Evolutionary conservation across 768 basidiomycete species (phyloP), one percentile per base, ranked within the genome.

Genomic region (Pilatotrama ljubarskyi): DNA sequence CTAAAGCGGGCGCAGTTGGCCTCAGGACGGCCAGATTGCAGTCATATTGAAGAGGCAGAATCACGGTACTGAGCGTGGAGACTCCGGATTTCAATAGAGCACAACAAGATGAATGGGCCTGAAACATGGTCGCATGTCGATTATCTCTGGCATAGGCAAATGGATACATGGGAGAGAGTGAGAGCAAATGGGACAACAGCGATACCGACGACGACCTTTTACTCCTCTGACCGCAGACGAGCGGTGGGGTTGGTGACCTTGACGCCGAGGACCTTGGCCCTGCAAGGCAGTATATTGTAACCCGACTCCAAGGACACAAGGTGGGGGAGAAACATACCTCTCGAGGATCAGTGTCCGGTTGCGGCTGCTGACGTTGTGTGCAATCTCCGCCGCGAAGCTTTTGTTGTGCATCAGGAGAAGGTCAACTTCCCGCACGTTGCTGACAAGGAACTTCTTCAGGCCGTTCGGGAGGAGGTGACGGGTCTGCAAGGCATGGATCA

Each of bases 351-450:
- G 78, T 55, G 87, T 87, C 68, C 97, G 91, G 84, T 98, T 98
- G 74, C 93, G 89, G 82, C 91, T 91, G 80, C 89, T 92, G 65
- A 99, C 95, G 67, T 86, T 88, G 83, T 97, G 95, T 52, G 97
- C 97, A 69, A 99, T 94, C 75, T 96, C 93, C 54, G 95, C 97
- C 49, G 95, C 88, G 73, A 90, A 98, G 70, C 80, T 88, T 82
- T 93, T 93, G 86, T 93, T 95, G 85, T 98, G 95, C 94, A 98
- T 95, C 52, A 98, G 82, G 64, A 98, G 88, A 68, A 98, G 85
- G 69, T 98, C 95, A 62, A 99, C 77, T 75, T 98, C 95, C 74
- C 89, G 85, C 54, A 90, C 83, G 77, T 98, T 98, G 84, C 84
- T 89, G 70, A 99, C 92, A 63, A 96, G 79, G 80, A 98, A 89